A percentile compares a stretch with the other conserved stretches of the same genome.
Conservation (phyloP, 176 grass and related monocot genomes). For the Paspalum vaginatum region DNA sequence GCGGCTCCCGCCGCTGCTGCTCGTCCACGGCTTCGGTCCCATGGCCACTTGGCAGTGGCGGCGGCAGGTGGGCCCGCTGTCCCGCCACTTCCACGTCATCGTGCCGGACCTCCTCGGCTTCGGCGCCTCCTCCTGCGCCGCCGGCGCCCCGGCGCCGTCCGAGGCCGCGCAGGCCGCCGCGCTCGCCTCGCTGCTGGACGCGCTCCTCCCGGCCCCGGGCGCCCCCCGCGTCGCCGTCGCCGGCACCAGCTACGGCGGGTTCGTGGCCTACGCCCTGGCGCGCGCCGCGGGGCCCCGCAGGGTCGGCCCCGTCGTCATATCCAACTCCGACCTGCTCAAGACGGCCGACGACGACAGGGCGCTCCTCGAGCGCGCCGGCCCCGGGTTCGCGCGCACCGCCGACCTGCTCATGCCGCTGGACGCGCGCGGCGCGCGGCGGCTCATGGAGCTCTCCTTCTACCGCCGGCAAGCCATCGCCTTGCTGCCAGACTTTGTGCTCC, state of each 20-base stretch:
- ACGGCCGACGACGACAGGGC: conserved; percentile 56
- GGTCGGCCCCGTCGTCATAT: conserved; percentile 65
- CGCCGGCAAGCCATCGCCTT: conserved; percentile 40
- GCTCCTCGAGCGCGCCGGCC: conserved; percentile 48
- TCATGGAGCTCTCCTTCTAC: conserved; percentile 51
- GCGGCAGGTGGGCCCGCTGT: conserved; percentile 31
- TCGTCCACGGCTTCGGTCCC: conserved; percentile 87
- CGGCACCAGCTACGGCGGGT: conserved; percentile 89
- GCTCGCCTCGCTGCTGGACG: conserved; percentile 58
- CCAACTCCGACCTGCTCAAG: conserved; percentile 82
- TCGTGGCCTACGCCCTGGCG: conserved; percentile 78
- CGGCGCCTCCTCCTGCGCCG: conserved; percentile 47
- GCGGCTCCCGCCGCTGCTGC: conserved; percentile 49
- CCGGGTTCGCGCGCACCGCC: neutral
- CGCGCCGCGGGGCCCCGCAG: conserved; percentile 40
- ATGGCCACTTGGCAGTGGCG: conserved; percentile 82
- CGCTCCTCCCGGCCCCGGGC: conserved; percentile 37
- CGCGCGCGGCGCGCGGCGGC: conserved; percentile 28
- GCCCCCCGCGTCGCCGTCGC: conserved; percentile 36
- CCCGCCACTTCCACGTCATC: conserved; percentile 68
- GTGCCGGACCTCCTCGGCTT: conserved; percentile 85
- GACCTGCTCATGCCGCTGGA: conserved; percentile 63
- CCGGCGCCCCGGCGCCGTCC: conserved; percentile 38
- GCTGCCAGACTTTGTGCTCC: conserved; percentile 68
- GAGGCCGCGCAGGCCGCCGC: conserved; percentile 62